Base-by-base conservation (phyloP, 208 protist species). In the Lotmaria passim region DNA sequence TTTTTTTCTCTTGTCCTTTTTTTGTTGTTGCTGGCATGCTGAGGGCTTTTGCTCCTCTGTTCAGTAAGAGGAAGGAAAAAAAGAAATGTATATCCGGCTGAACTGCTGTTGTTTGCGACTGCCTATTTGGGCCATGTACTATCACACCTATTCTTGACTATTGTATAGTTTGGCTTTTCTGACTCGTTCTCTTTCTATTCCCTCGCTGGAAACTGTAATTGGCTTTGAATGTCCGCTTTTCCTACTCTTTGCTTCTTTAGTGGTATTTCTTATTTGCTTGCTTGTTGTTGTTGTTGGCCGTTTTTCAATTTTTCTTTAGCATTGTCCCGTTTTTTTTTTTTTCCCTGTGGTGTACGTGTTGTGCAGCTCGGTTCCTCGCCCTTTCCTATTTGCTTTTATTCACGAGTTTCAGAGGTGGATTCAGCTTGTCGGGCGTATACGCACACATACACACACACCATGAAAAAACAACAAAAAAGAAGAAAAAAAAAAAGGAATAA, bases 231-330 rank as follows among this genome's bases (percentile, higher is more conserved):
- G n/a, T n/a, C n/a, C n/a, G n/a, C n/a, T n/a, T 60, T 44, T 69
- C 53, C 30, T 69, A 17, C 61, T 69, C 61, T 69, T 60, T 28
- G 5, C 43, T 72, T 59, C 39, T 50, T 44, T 65, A n/a, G 19
- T 34, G 19, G n/a, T 55, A 11, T 12, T 30, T 19, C 46, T 56
- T 56, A 23, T 33, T 52, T 38, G 17, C 26, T 60, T 30, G 64
- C 21, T 75, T 64, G 61, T 70, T 76, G 52, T 62, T 71, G 51
- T 58, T 73, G 48, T 23, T 53, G 31, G 43, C 7, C 47, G 23
- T 43, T 59, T 33, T 38, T 23, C 28, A 24, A 30, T 41, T 41
- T 41, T 7, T 41, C 10, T 41, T 7, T 15, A 41, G 38, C 14
- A 7, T 41, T 14, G 38, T 7, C 38, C 10, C 38, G 38, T 41